Conservation (phyloP, 2,329 filamentous ascomycete genomes). For the Ampelomyces quisqualis region DNA sequence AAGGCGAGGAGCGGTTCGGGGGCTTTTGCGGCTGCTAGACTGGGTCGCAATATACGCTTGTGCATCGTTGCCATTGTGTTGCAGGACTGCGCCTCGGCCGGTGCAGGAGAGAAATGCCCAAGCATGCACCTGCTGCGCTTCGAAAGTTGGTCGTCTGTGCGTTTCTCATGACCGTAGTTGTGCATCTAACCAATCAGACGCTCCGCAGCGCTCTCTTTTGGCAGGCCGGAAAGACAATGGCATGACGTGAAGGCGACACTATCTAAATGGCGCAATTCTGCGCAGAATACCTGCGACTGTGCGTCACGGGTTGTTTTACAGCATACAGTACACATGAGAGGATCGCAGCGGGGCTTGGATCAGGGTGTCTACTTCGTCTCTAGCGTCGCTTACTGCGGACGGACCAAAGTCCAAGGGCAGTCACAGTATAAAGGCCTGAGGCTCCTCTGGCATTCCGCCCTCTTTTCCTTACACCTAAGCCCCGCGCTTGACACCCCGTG, state of each 20-base stretch:
- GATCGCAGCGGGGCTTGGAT: no score
- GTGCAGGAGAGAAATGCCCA: neutral
- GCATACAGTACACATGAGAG: no score
- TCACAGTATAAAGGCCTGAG: slow-evolving; percentile 23
- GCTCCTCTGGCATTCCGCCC: slow-evolving; percentile 15
- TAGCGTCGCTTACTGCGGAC: no score
- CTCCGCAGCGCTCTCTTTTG: no score
- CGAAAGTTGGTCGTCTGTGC: neutral
- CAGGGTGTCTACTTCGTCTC: no score
- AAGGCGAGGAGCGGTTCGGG: slow-evolving; percentile 30
- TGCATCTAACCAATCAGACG: neutral
- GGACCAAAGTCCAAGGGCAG: no score
- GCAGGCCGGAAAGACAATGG: no score
- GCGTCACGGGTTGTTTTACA: no score
- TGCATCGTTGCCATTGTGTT: slow-evolving; percentile 35
- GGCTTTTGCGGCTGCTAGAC: slow-evolving; percentile 14
- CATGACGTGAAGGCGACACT: no score
- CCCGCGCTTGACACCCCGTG: slow-evolving; percentile 40
- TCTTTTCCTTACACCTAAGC: slow-evolving; percentile 26
- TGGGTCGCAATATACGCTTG: slow-evolving; percentile 30
- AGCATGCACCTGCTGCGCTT: neutral
- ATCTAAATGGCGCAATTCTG: no score
- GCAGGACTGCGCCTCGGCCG: neutral
- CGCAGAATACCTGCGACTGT: no score
- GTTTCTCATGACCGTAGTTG: neutral